Evolutionary conservation across 768 basidiomycete species (phyloP).

Genomic region (Termitomyces heimii): DNA sequence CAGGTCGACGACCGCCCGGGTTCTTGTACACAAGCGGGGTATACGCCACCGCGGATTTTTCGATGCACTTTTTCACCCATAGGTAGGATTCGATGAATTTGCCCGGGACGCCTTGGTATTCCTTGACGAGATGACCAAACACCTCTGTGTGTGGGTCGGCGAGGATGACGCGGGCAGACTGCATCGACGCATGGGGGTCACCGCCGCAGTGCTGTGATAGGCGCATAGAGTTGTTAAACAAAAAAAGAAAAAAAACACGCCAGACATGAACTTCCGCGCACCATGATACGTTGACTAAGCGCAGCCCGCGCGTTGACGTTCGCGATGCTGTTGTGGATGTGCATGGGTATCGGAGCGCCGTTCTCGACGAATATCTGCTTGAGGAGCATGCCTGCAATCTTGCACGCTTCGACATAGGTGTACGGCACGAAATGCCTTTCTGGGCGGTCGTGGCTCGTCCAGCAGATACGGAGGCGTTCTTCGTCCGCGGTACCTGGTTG

Average conservation of each 20-base stretch:
- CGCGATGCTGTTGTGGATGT: slow-evolving; percentile 76
- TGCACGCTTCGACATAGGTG: slow-evolving; percentile 82
- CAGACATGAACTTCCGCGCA: no score
- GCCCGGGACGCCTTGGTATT: slow-evolving; percentile 59
- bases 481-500: slow-evolving; percentile 66
- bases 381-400: slow-evolving; percentile 64
- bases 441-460: slow-evolving; percentile 64
- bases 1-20: slow-evolving; percentile 73
- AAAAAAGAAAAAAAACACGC: not conserved
- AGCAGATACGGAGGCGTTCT: slow-evolving; percentile 70
- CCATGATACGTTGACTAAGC: slow-evolving; percentile 67
- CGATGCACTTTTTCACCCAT: slow-evolving; percentile 83
- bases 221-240: no score
- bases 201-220: slow-evolving; percentile 68
- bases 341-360: slow-evolving; percentile 62
- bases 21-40: slow-evolving; percentile 82
- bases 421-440: slow-evolving; percentile 76
- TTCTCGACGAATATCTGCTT: slow-evolving; percentile 73
- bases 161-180: slow-evolving; percentile 69
- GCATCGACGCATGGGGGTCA: slow-evolving; percentile 64
- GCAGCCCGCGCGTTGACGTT: slow-evolving; percentile 68
- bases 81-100: slow-evolving; percentile 78
- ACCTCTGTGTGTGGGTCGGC: slow-evolving; percentile 77
- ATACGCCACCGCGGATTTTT: slow-evolving; percentile 56
- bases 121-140: slow-evolving; percentile 68